A percentile compares a stretch with the other conserved stretches of the same genome.
phyloP scores from a whole-genome alignment of 1,284 basidiomycete genomes.

The Coniferiporia sulphurascens region DNA sequence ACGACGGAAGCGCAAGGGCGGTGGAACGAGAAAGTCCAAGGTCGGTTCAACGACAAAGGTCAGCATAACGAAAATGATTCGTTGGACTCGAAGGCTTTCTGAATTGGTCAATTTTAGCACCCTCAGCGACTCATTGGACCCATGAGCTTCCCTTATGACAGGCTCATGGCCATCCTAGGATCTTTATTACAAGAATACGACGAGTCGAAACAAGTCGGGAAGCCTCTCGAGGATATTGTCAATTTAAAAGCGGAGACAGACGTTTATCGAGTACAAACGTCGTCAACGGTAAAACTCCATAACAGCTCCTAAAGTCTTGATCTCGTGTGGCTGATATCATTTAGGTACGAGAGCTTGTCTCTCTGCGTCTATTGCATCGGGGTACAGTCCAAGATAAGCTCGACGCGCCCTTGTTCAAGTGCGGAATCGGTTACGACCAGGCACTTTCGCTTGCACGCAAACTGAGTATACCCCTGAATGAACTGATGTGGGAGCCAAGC shows the following conservation, averaged over 20 bases:
- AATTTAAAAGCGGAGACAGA: slow-evolving; percentile 70
- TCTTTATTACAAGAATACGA: slow-evolving; percentile 82
- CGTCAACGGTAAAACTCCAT: slow-evolving; percentile 43
- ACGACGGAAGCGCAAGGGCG: slow-evolving; percentile 43
- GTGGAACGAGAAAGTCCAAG: slow-evolving; percentile 33
- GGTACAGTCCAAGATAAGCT: slow-evolving; percentile 63
- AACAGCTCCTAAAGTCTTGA: not conserved
- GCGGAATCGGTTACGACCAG: slow-evolving; percentile 66
- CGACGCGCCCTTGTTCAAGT: slow-evolving; percentile 69
- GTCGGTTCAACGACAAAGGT: slow-evolving; percentile 21
- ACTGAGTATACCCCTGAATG: slow-evolving; percentile 58
- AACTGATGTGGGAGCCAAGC: slow-evolving; percentile 64
- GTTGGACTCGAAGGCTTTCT: not conserved
- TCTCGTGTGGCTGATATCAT: slow-evolving; percentile 8
- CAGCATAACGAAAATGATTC: not conserved
- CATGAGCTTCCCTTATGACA: slow-evolving; percentile 74
- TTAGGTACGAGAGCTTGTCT: slow-evolving; percentile 69
- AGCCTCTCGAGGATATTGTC: slow-evolving; percentile 40
- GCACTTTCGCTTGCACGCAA: slow-evolving; percentile 59
- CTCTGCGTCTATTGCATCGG: slow-evolving; percentile 63
- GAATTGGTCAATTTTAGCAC: slow-evolving; percentile 37
- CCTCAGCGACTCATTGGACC: slow-evolving; percentile 82
- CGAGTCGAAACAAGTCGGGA: slow-evolving; percentile 43
- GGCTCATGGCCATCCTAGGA: slow-evolving; percentile 80
- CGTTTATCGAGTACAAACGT: slow-evolving; percentile 52